These are phyloP conservation scores for Suillus cothurnatus DNA, from an alignment of 768 basidiomycete genomes.

Conservation along the genomic window DNA sequence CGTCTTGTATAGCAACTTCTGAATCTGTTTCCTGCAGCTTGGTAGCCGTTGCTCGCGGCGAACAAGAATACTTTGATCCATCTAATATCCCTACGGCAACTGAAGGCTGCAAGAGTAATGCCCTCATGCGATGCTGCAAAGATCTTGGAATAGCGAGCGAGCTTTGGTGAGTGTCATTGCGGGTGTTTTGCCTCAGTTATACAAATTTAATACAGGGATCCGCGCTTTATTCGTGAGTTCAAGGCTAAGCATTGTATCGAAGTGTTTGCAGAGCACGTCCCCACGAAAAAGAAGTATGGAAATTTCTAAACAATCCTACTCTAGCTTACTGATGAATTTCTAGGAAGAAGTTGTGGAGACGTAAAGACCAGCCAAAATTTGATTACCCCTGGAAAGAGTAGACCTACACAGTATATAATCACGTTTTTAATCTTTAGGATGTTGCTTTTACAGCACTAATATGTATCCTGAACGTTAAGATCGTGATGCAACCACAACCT, in stretches of 20 bases:
- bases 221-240: constrained; percentile 92
- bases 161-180: constrained; percentile 66
- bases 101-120: constrained; percentile 95
- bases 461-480: neutral
- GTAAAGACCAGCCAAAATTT: constrained; percentile 84
- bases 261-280: constrained; percentile 80
- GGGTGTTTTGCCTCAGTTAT: neutral
- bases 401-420: constrained; percentile 2
- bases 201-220: constrained; percentile 66
- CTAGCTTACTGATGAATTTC: constrained; percentile 13
- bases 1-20: constrained; percentile 1
- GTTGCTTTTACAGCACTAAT: neutral
- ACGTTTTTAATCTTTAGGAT: neutral
- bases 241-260: constrained; percentile 83
- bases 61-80: constrained; percentile 96
- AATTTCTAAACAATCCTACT: neutral
- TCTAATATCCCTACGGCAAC: constrained; percentile 90
- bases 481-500: too few relatives aligned
- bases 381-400: constrained; percentile 87
- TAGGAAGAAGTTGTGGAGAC: constrained; percentile 91
- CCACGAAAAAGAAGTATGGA: constrained; percentile 89
- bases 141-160: constrained; percentile 96
- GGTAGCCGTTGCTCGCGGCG: constrained; percentile 89
- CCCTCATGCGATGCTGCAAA: constrained; percentile 96
- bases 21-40: constrained; percentile 48